Conservation (phyloP, 2,329 filamentous ascomycete species). For the Colletotrichum costaricense region DNA sequence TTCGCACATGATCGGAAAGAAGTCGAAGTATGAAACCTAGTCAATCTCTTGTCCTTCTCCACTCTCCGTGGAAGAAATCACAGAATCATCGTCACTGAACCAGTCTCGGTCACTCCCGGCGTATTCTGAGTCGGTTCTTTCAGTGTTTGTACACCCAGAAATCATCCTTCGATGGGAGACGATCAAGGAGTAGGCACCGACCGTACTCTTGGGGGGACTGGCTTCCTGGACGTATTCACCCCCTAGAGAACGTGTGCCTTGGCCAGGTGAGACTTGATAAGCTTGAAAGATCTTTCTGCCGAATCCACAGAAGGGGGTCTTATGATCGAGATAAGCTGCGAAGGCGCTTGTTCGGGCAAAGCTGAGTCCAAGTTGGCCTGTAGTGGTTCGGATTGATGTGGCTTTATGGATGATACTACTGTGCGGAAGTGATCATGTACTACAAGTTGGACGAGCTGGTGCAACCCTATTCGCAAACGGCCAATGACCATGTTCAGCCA, state of each 20-base stretch:
- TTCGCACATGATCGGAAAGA: neutral
- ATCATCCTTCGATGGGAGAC: neutral
- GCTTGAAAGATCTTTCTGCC: neutral
- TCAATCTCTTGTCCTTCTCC: neutral
- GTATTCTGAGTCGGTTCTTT: neutral
- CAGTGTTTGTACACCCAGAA: neutral
- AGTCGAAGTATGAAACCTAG: neutral
- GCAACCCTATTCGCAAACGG: neutral
- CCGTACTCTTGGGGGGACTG: neutral
- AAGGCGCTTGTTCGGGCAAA: neutral
- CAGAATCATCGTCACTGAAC: neutral
- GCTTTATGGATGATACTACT: neutral
- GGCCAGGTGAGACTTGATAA: neutral
- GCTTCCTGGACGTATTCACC: neutral
- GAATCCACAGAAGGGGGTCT: neutral
- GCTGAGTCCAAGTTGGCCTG: neutral
- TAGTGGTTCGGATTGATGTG: neutral
- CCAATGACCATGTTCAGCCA: neutral
- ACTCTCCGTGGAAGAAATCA: neutral
- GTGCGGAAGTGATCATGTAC: neutral
- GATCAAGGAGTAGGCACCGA: neutral
- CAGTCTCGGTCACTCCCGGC: neutral
- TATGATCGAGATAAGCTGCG: neutral
- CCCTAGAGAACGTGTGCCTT: neutral
- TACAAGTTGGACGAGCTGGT: neutral